A percentile compares a stretch with the other conserved stretches of the same genome.
These are phyloP conservation scores for Catharanthus roseus DNA, from an alignment of 257 asterid species.

Conservation along the genomic window DNA sequence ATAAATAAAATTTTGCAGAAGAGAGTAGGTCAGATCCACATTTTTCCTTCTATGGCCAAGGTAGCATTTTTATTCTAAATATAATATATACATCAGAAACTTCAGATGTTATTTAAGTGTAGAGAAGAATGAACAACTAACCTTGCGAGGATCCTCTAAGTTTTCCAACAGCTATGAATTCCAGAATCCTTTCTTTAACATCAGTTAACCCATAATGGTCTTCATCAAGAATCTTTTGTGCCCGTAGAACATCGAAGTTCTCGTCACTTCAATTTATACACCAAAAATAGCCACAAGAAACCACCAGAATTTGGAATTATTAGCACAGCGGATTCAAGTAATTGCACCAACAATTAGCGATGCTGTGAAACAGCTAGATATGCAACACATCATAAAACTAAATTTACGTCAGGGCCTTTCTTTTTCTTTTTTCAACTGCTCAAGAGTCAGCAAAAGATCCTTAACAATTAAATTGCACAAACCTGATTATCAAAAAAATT, in stretches of 20 bases:
- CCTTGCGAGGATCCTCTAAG: constrained; percentile 98
- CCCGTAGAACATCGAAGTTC: constrained; percentile 78
- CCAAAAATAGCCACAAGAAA: constrained; percentile 13
- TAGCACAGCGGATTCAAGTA: neutral
- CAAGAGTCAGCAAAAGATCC: neutral
- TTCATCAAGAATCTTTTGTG: constrained; percentile 89
- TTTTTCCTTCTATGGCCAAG: neutral
- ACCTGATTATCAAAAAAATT: neutral
- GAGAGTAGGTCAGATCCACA: neutral
- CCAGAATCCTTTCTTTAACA: constrained; percentile 98
- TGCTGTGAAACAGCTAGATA: neutral
- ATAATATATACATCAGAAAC: neutral
- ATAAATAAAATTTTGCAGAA: neutral
- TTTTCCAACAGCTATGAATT: constrained; percentile 97
- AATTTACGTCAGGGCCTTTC: neutral
- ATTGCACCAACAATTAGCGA: neutral
- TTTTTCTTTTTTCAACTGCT: neutral
- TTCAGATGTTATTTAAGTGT: neutral
- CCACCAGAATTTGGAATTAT: neutral
- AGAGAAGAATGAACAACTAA: constrained; percentile 24
- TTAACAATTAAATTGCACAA: neutral
- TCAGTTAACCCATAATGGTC: constrained; percentile 96
- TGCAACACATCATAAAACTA: neutral
- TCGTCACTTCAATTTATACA: constrained; percentile 59
- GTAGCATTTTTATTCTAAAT: no score